Evolutionary conservation across 495 filamentous ascomycete species (phyloP), one percentile per base, ranked within the genome.

Genomic region (Platismatia glauca): DNA sequence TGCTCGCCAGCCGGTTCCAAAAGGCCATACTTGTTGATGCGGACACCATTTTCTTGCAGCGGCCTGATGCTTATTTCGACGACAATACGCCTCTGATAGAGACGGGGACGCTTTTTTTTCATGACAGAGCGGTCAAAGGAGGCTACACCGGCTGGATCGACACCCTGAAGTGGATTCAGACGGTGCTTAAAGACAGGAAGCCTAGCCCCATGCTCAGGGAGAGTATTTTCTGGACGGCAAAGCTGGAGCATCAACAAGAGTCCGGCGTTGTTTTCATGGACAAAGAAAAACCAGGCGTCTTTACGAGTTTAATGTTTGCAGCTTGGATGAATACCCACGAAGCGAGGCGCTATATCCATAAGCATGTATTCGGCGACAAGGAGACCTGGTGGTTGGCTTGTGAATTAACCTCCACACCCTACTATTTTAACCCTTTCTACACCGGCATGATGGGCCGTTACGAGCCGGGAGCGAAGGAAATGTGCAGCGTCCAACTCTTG

Each of bases 11-110:
- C 15, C 60, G 64, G 18, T 74, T 73, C 55, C 61, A 65, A 41
- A 64, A 73, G 29, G 67, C 71, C 43, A 70, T 74, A 18, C 61
- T 73, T 37, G 61, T 73, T 59, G 72, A 74, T 43, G 70, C 71
- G 22, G 71, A 73, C 70, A 24, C 50, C 27, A 53, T 53, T n/a
- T 53, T 53, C 15, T 53, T 53, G 50, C 70, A 70, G 27, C 22
- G 66, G 24, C 72, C 72, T 5, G 60, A 62, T 41, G 20, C 24
- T 20, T 38, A 56, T 18, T 55, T 62, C 20, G 20, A 65, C 8
- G 61, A 65, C 56, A 38, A 62, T 5, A 44, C 34, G 4, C 44
- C 60, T n/a, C 70, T 70, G 48, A 58, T 48, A 18, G 53, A 68
- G 33, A 73, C 65, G 2, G 71, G 69, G 7, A 66, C 70, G 9